Conservation (phyloP, 768 basidiomycete genomes). For the Macrocybe gigantea region DNA sequence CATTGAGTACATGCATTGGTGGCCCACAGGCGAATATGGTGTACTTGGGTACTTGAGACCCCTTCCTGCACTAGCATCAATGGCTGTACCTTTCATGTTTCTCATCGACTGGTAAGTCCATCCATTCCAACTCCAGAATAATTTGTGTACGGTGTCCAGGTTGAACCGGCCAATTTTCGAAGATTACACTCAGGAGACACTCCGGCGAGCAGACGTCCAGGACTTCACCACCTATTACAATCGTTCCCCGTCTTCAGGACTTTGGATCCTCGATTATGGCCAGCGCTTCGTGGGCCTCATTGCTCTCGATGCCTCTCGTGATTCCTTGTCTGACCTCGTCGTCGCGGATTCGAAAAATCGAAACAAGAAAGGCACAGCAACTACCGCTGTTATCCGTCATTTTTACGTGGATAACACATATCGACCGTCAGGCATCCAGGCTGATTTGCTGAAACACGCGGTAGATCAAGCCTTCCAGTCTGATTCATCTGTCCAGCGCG, state of each 20-base stretch:
- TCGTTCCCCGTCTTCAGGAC: constrained; percentile 54
- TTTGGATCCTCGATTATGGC: constrained; percentile 64
- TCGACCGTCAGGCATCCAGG: constrained; percentile 49
- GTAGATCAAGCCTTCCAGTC: constrained; percentile 49
- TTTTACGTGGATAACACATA: constrained; percentile 68
- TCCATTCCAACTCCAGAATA: background rate
- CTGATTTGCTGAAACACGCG: constrained; percentile 61
- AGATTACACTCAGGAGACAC: constrained; percentile 38
- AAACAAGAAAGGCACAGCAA: constrained; percentile 29
- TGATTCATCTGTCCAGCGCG: constrained; percentile 32
- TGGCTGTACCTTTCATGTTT: constrained; percentile 60
- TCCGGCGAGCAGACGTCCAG: constrained; percentile 51
- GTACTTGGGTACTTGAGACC: constrained; percentile 48
- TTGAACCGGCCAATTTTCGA: constrained; percentile 68
- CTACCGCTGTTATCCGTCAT: constrained; percentile 64
- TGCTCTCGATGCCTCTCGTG: constrained; percentile 58
- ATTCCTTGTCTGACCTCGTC: constrained; percentile 17
- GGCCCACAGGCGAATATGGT: constrained; percentile 48
- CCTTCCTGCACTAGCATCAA: constrained; percentile 60
- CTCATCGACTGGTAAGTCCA: constrained; percentile 60
- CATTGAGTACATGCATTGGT: constrained; percentile 58
- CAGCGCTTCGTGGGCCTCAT: constrained; percentile 59
- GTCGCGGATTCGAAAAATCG: constrained; percentile 10
- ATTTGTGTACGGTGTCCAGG: constrained; percentile 31
- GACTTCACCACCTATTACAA: constrained; percentile 52